These are phyloP conservation scores for Acacia confusa DNA, from an alignment of 306 rosid genomes.

Conservation along the genomic window DNA sequence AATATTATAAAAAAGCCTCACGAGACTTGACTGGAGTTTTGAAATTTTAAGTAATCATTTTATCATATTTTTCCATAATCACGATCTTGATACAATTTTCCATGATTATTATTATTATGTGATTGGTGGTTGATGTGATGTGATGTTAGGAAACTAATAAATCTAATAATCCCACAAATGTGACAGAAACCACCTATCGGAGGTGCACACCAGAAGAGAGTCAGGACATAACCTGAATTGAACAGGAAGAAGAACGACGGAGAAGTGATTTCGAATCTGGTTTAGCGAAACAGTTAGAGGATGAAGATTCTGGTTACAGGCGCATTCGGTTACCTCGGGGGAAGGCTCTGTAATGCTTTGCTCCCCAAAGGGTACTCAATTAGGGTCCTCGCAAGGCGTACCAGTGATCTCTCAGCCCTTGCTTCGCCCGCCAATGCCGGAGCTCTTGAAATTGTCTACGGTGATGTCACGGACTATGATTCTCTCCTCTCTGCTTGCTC, in stretches of 20 bases:
- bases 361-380: conserved; percentile 59
- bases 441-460: conserved; percentile 60
- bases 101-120: too few relatives aligned
- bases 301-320: conserved; percentile 77
- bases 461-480: conserved; percentile 70
- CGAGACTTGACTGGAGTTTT: too few relatives aligned
- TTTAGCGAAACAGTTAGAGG: neutral
- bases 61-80: too few relatives aligned
- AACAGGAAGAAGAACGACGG: neutral
- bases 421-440: conserved; percentile 37
- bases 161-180: too few relatives aligned
- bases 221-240: neutral
- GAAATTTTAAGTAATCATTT: too few relatives aligned
- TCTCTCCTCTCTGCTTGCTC: conserved; percentile 81
- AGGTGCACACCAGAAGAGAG: neutral
- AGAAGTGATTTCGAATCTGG: neutral
- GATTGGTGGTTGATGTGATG: too few relatives aligned
- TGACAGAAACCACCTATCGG: neutral
- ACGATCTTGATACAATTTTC: too few relatives aligned
- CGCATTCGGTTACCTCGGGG: conserved; percentile 87
- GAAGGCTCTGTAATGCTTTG: conserved; percentile 67
- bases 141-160: too few relatives aligned
- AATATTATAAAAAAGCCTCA: too few relatives aligned
- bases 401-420: conserved; percentile 78
- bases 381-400: conserved; percentile 69